Evolutionary conservation across 371 early-diverging fungal genomes (phyloP), one percentile per base, ranked within the genome.

Genomic region (Mortierella sp.): DNA sequence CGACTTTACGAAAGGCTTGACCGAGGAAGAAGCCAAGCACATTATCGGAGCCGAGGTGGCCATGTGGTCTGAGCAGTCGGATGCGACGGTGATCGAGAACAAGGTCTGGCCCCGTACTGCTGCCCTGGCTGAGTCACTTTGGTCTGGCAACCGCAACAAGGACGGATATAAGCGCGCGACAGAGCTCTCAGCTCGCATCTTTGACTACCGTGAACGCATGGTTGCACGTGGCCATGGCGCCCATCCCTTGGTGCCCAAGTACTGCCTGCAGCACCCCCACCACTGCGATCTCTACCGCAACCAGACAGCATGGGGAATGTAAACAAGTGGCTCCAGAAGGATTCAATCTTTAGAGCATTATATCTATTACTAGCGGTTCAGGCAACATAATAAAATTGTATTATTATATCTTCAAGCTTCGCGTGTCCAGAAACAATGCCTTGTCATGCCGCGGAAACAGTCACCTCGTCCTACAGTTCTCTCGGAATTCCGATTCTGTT

Each of bases 21-120:
- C 83, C 6, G 79, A 80, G 4, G 65, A 83, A 7, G 81, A 82
- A 41, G 81, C 84, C 43, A 67, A 79, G 60, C 78, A 78, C n/a
- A 72, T 87, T 17, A 24, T 85, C n/a, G 86, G 86, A 46, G 84
- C 81, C 9, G 90, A 89, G 56, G 91, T 84, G 21, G 86, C 89
- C 21, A 44, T 91, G 32, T 94, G 93, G 94, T 79, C 89, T 9
- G 93, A 94, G 72, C 92, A 92, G 75, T 58, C 82, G 8, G 94
- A 93, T 68, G 71, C 75, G 31, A 78, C 80, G 4, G 82, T 84
- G 42, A 64, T 93, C n/a, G 93, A 93, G 75, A 51, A 51, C 28
- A 79, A 84, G 31, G 72, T 92, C 46, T 94, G 93, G 92, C 93
- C 92, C 34, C 89, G 93, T 42, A 70, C 88, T 48, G 81, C 90